Evolutionary conservation across 169 alveolate species (phyloP).

Genomic region (Eimeria acervulina): DNA sequence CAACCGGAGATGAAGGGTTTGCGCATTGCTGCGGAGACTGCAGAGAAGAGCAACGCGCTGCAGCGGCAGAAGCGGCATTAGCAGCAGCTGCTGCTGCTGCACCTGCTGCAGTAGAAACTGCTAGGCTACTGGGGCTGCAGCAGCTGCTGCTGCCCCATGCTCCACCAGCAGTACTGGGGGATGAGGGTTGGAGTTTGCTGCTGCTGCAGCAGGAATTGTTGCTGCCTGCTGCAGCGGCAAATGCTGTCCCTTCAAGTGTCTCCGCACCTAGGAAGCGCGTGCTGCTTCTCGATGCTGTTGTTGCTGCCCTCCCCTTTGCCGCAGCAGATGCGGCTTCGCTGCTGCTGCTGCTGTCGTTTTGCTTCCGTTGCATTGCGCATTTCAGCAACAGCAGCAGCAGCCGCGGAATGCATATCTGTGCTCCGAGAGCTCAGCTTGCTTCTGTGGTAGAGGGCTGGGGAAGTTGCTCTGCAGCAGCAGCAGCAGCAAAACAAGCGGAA

Average conservation of each 20-base stretch:
- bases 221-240: slow-evolving; percentile 9
- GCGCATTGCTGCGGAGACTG: not conserved
- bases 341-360: slow-evolving; percentile 66
- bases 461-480: slow-evolving; percentile 52
- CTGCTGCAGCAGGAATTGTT: slow-evolving; percentile 23
- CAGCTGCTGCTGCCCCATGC: slow-evolving; percentile 26
- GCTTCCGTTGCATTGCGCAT: slow-evolving; percentile 37
- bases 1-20: not conserved
- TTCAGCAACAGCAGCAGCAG: not conserved
- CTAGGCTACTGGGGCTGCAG: not conserved
- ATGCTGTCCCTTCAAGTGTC: not conserved
- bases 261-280: slow-evolving; percentile 47
- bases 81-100: slow-evolving; percentile 54
- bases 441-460: slow-evolving; percentile 35
- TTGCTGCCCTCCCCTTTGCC: slow-evolving; percentile 42
- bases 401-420: not conserved
- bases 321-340: slow-evolving; percentile 45
- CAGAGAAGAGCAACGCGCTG: not conserved
- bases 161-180: slow-evolving; percentile 38
- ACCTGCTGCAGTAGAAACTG: slow-evolving; percentile 33
- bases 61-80: slow-evolving; percentile 39
- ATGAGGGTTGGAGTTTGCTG: slow-evolving; percentile 56
- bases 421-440: not conserved
- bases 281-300: slow-evolving; percentile 55
- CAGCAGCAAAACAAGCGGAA: not conserved